Percentiles rank a stretch among this genome's conserved stretches.
Conservation (phyloP, 805 yeast genomes). For the Cyberlindnera xylosilytica region DNA sequence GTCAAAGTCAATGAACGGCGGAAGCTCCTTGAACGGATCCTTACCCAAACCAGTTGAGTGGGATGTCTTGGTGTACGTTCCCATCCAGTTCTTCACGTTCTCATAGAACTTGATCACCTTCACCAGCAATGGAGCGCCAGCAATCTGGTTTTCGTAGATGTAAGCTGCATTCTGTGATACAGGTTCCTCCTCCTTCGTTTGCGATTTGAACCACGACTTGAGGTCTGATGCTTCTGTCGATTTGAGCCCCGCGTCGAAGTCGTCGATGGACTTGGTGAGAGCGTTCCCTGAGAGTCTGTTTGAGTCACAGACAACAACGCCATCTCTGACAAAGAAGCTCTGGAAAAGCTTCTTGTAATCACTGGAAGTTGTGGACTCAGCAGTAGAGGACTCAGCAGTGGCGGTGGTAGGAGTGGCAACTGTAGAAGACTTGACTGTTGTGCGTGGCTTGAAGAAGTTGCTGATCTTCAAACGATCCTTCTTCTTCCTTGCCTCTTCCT, state of each 20-base stretch:
- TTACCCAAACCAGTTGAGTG: constrained; percentile 5
- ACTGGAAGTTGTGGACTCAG: no score
- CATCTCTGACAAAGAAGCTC: constrained; percentile 35
- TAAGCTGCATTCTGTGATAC: constrained; percentile 25
- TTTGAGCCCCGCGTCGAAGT: constrained; percentile 13
- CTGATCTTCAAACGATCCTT: constrained; percentile 29
- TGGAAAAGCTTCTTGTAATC: constrained; percentile 21
- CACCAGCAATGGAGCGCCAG: constrained; percentile 32
- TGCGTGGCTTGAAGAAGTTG: constrained; percentile 30
- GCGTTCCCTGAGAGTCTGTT: constrained; percentile 3
- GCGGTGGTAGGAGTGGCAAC: constrained; percentile 1
- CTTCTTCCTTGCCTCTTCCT: constrained; percentile 34
- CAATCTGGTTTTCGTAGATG: constrained; percentile 30
- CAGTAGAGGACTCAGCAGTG: no score
- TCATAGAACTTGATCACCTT: constrained; percentile 46
- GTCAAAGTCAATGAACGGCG: constrained; percentile 52
- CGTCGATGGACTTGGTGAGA: constrained; percentile 3
- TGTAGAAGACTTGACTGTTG: constrained; percentile 17
- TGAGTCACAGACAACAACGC: constrained; percentile 25
- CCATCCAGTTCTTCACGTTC: constrained; percentile 50
- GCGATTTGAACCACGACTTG: constrained; percentile 10
- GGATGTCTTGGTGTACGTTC: constrained; percentile 40
- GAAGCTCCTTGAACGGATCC: constrained; percentile 5
- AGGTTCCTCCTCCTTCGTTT: background rate
- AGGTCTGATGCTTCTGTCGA: constrained; percentile 3